Base-by-base conservation (phyloP, 2,329 filamentous ascomycete species). In the Huntiella savannae region DNA sequence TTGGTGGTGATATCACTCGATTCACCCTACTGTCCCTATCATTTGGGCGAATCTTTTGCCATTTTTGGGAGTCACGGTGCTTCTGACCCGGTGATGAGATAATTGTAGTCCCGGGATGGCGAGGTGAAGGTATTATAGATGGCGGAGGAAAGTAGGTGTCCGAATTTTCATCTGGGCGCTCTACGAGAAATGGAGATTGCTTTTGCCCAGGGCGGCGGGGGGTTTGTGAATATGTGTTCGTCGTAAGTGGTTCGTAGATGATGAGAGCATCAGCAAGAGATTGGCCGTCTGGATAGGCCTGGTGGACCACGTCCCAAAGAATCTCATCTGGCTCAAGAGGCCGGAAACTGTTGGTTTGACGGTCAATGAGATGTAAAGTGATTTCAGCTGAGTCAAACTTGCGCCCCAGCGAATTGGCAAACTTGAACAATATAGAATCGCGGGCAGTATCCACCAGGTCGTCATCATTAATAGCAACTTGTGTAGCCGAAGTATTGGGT, bases 371-470 rank as follows among this genome's bases (percentile, higher is more conserved):
- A 52, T 82, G 77, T 52, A 96, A 68, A 8, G 74, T 77, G 49
- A 98, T 73, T 60, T 98, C 91, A 10, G 91, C 91, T 8, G 91
- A 73, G 63, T 98, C 91, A 60, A 87, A 95, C 45, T 73, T 82
- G 54, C 78, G 78, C 43, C 88, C 88, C 19, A 98, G 69, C 11
- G 86, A 92, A 62, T 98, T 96, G 55, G 78, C 77, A 61, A 96
- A 98, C 66, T 96, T 96, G 56, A 76, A 77, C 54, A 96, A 66
- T 48, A 96, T 91, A 68, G 85, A 76, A 54, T 95, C 91, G 55
- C 88, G 81, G 51, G 94, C 79, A 62, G 95, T 88, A 60, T 98
- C 91, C 48, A 96, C 87, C 55, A 96, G 65, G 57, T 94, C 86
- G 55, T 92, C 85, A 56, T 93, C 82, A 54, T 76, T 71, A 55